Base-by-base conservation (phyloP, 306 rosid species). In the Fragaria vesca region DNA sequence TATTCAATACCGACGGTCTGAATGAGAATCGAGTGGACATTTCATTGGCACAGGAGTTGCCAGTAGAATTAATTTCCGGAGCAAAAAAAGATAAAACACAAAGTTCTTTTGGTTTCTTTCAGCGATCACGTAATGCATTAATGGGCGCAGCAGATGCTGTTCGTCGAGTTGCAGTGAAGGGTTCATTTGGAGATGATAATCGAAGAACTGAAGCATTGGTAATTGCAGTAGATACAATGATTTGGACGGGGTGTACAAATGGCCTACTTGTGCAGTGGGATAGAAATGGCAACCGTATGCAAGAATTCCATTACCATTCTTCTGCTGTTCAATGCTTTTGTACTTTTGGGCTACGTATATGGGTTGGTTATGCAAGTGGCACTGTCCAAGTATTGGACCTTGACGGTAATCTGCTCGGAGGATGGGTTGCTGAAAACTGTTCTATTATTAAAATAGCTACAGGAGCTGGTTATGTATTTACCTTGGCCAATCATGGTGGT, bases 71-170 rank as follows among this genome's bases (percentile, higher is more conserved):
- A 77, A 78, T 81, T 85, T 85, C 92, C 66, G 85, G 84, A 77
- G 78, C 90, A 26, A 87, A 82, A 78, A 92, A 90, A 83, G 98
- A 92, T 79, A 92, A 87, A 85, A 24, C 83, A 63, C 98, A 89
- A 85, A 79, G 86, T 87, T 83, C 97, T 51, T 81, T 92, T 81
- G 97, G 98, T 47, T 95, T 95, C 87, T 87, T 95, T 77, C 97
- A 95, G 85, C 97, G 98, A 55, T 95, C 98, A 78, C 91, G 98
- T 36, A 94, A 92, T 85, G 97, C 91, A 74, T 81, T 94, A 82
- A 87, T 94, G 86, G 98, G 98, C 36, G 97, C 98, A 28, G 97
- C 98, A 38, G 98, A 90, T 90, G 97, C 97, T 86, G 97, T 94
- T 72, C 97, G 98, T 45, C 93, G 98, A 68, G 97, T 83, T 82